Conservation (phyloP, 208 protist species). For the Trypanosomatidae sp. region DNA sequence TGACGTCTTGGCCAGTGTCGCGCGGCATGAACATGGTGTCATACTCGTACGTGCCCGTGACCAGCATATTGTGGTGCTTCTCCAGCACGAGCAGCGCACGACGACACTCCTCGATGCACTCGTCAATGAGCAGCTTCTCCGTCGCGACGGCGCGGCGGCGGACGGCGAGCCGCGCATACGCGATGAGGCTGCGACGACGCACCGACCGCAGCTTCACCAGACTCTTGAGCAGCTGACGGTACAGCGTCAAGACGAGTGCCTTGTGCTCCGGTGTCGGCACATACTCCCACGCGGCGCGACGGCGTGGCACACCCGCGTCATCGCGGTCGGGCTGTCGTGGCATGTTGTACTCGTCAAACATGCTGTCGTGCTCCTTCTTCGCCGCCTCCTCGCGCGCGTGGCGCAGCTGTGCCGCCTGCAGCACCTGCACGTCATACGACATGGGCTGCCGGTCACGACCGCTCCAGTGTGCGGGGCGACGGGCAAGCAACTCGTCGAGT, state of each 20-base stretch:
- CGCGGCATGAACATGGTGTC: conserved; percentile 75
- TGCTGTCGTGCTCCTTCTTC: conserved; percentile 3
- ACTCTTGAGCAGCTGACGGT: conserved; percentile 72
- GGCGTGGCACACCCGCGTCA: conserved; percentile 4
- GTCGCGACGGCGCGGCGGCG: conserved; percentile 55
- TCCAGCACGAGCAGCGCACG: conserved; percentile 68
- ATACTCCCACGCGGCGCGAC: conserved; percentile 51
- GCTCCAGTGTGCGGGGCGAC: conserved; percentile 10
- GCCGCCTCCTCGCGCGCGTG: conserved; percentile 6
- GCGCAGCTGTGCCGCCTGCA: conserved; percentile 12
- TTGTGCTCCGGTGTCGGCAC: conserved; percentile 51
- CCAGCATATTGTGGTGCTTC: conserved; percentile 77
- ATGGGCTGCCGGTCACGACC: conserved; percentile 18
- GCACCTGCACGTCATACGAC: conserved; percentile 29
- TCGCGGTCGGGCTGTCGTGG: conserved; percentile 21
- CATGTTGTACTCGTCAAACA: conserved; percentile 32
- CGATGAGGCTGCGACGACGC: conserved; percentile 63
- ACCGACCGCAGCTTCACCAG: conserved; percentile 70
- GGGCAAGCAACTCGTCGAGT: conserved; percentile 28
- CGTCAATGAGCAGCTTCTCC: conserved; percentile 82
- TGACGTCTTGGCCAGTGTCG: conserved; percentile 84
- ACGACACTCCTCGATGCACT: conserved; percentile 78
- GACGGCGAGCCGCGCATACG: conserved; percentile 68
- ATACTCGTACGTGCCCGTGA: conserved; percentile 67
- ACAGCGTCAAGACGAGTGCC: conserved; percentile 63